These are phyloP conservation scores for Saccharomycopsis schoenii DNA, from an alignment of 805 yeast species.

Conservation along the genomic window DNA sequence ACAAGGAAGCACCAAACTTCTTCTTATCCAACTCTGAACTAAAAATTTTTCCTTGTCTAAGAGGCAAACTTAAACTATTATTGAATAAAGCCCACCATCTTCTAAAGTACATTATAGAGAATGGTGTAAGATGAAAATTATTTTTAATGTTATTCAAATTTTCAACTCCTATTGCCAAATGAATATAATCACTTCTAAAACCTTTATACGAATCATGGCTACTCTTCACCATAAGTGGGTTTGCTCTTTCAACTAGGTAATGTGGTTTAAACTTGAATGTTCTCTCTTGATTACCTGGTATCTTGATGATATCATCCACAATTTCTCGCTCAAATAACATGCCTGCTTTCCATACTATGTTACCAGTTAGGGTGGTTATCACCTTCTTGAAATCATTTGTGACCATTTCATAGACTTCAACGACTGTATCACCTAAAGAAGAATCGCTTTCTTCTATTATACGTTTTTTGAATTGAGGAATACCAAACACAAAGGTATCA, in stretches of 20 bases:
- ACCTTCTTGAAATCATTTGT: conserved; percentile 28
- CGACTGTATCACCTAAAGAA: background rate
- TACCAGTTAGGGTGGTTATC: conserved; percentile 52
- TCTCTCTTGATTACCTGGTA: conserved; percentile 34
- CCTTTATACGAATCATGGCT: conserved; percentile 52
- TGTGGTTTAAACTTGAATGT: conserved; percentile 46
- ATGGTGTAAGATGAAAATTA: conserved; percentile 64
- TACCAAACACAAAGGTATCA: conserved; percentile 44
- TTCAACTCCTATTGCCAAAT: conserved; percentile 36
- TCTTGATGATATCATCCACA: conserved; percentile 19
- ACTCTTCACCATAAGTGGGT: conserved; percentile 40
- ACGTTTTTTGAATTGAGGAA: conserved; percentile 34
- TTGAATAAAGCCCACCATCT: conserved; percentile 77
- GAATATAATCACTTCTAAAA: conserved; percentile 55
- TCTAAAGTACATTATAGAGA: conserved; percentile 55
- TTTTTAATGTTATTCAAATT: conserved; percentile 36
- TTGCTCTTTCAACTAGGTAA: conserved; percentile 48
- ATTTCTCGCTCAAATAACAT: conserved; percentile 57
- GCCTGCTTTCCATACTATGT: conserved; percentile 73
- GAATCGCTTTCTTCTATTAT: conserved; percentile 1
- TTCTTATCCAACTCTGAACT: conserved; percentile 33
- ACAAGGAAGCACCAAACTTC: conserved; percentile 60
- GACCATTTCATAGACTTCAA: conserved; percentile 1
- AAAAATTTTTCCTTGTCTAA: conserved; percentile 63
- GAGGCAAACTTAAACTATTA: conserved; percentile 69